Evolutionary conservation across 495 filamentous ascomycete genomes (phyloP), one percentile per base, ranked within the genome.

Genomic region (Platismatia glauca): DNA sequence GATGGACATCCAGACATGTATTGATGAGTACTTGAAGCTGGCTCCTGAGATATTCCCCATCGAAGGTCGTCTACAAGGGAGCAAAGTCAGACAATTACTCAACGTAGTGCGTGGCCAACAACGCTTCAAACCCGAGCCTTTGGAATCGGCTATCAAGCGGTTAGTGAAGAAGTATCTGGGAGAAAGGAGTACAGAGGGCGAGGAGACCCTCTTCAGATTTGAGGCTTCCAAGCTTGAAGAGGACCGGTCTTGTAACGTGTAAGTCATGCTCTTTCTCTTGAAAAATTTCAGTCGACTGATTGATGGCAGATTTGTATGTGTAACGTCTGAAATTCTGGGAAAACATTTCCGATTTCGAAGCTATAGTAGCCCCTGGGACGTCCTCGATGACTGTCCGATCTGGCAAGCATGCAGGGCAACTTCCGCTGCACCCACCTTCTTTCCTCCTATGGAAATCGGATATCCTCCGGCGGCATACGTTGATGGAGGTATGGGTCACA

Each of bases 331-430:
- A 37, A 48, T 57, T 8, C 38, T 39, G 3, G n/a, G 60, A 2
- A 22, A 39, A 13, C 20, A 29, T 15, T 62, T 62, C 41, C 61
- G 44, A 37, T 53, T 64, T 22, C 20, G 61, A 39, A 39, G 53
- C 60, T 64, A 67, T 57, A 73, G 71, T 69, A 76, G 59, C 39
- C 31, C 18, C 9, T 60, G 53, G 18, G 37, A 38, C 39, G 52
- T 53, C 1, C n/a, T 63, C 18, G 73, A 65, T 55, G 66, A 34
- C 35, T 77, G n/a, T 64, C 24, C 64, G 20, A 64, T 71, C 27
- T 81, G 75, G 76, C 60, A 78, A 66, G 75, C 76, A 6, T 77
- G 73, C 4, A 70, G 78, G 22, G 78, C 78, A 2, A 79, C 78
- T 9, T 76, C 71, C 9, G 78, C 77, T 2, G 76, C 78, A 6